Evolutionary conservation across 192 early-diverging fungal genomes (phyloP).

Genomic region (Rhizoclosmatium sp.): DNA sequence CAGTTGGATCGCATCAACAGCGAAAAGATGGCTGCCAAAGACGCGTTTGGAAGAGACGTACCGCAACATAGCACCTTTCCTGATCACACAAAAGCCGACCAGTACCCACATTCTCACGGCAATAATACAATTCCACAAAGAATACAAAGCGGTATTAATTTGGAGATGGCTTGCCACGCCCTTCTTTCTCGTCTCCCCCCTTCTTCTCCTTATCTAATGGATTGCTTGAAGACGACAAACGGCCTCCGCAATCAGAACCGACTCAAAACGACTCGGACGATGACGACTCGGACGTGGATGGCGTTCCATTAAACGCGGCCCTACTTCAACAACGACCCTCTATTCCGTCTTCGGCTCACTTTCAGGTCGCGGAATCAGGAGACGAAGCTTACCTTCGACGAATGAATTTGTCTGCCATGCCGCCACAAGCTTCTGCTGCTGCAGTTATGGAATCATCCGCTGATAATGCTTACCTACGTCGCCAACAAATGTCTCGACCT

Average conservation of each 20-base stretch:
- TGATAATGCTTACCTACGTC: constrained; percentile 1
- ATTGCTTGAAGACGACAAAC: no score
- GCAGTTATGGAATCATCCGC: not conserved
- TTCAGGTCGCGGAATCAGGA: constrained; percentile 64
- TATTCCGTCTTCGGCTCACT: constrained; percentile 22
- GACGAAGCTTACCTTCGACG: constrained; percentile 75
- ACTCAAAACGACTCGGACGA: constrained; percentile 32
- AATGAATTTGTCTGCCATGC: constrained; percentile 53
- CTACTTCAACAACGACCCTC: constrained; percentile 8
- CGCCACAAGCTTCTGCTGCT: not conserved
- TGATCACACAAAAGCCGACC: not conserved
- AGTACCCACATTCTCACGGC: not conserved
- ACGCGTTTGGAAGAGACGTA: not conserved
- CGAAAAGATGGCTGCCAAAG: not conserved
- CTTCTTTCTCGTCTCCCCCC: no score
- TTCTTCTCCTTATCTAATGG: no score
- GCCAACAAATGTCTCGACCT: not conserved
- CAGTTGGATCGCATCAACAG: not conserved
- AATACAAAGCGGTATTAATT: not conserved
- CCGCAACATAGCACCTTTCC: not conserved
- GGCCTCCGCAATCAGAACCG: no score
- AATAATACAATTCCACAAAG: not conserved
- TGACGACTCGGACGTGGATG: constrained; percentile 33
- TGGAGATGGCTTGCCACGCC: not conserved
- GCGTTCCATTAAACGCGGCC: constrained; percentile 30